Percentiles rank a stretch among this genome's conserved stretches.
These are phyloP conservation scores for Russula compacta DNA, from an alignment of 768 basidiomycete genomes.

Conservation along the genomic window DNA sequence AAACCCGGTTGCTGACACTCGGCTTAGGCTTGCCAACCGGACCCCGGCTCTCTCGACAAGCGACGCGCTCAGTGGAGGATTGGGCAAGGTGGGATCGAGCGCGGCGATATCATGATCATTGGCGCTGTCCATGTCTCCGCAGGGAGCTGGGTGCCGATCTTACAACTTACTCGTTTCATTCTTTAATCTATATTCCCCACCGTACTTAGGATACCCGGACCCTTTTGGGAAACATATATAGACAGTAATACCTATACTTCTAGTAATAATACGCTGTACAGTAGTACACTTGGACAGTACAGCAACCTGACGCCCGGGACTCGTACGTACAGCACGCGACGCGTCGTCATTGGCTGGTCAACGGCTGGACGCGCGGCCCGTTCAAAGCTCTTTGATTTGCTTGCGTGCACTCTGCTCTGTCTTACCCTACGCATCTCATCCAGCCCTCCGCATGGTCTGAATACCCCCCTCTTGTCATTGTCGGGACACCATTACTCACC, in stretches of 20 bases:
- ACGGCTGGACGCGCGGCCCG: conserved; percentile 8
- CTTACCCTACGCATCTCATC: not conserved
- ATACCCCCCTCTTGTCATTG: not conserved
- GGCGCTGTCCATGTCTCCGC: not conserved
- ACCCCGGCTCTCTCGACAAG: not conserved
- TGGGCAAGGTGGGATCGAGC: not conserved
- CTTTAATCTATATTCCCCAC: not conserved
- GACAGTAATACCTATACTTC: not conserved
- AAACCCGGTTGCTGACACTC: not conserved
- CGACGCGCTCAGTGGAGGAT: not conserved
- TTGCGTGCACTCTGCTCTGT: not conserved
- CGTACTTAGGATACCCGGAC: no score
- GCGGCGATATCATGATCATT: not conserved
- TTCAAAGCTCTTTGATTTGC: not conserved
- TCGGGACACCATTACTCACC: not conserved
- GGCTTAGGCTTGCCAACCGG: not conserved
- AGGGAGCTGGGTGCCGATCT: conserved; percentile 10
- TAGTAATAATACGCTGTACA: no score
- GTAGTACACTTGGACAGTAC: no score
- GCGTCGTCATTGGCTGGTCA: no score
- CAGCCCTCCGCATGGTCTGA: not conserved
- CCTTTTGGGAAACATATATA: no score
- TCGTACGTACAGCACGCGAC: no score
- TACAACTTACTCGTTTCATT: conserved; percentile 7
- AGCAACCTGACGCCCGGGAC: no score